Conservation (phyloP, 78 protist species). For the Dictyostelium citrinum region DNA sequence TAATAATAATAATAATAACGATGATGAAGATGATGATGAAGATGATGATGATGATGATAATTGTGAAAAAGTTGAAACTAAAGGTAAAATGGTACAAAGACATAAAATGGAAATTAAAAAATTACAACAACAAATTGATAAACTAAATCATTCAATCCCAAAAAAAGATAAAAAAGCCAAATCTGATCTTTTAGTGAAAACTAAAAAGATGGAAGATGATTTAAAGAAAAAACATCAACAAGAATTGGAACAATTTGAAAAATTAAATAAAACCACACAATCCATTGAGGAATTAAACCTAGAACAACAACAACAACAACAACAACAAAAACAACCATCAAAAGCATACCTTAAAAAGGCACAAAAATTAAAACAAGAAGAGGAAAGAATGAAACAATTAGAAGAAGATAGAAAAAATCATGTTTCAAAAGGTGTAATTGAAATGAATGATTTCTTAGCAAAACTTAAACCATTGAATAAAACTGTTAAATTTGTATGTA, state of each 20-base stretch:
- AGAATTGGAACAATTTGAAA: conserved; percentile 33
- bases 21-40: background rate
- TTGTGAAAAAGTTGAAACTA: conserved; percentile 14
- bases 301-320: background rate
- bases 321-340: conserved; percentile 20
- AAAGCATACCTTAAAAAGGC: conserved; percentile 34
- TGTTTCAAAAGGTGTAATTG: conserved; percentile 45
- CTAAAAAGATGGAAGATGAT: conserved; percentile 71
- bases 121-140: conserved; percentile 62
- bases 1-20: conserved; percentile 1
- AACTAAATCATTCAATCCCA: conserved; percentile 26
- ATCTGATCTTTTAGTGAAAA: conserved; percentile 17
- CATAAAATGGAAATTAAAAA: conserved; percentile 71
- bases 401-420: conserved; percentile 63
- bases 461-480: conserved; percentile 47
- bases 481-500: conserved; percentile 47
- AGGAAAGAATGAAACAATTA: conserved; percentile 38
- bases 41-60: background rate
- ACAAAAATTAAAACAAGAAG: conserved; percentile 44
- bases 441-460: conserved; percentile 16
- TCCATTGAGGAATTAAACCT: background rate
- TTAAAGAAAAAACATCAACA: conserved; percentile 34
- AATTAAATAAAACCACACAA: background rate
- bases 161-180: conserved; percentile 81
- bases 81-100: conserved; percentile 81